Evolutionary conservation across 2,329 filamentous ascomycete species (phyloP), one percentile per base, ranked within the genome.

Genomic region (Lachnellula cervina): DNA sequence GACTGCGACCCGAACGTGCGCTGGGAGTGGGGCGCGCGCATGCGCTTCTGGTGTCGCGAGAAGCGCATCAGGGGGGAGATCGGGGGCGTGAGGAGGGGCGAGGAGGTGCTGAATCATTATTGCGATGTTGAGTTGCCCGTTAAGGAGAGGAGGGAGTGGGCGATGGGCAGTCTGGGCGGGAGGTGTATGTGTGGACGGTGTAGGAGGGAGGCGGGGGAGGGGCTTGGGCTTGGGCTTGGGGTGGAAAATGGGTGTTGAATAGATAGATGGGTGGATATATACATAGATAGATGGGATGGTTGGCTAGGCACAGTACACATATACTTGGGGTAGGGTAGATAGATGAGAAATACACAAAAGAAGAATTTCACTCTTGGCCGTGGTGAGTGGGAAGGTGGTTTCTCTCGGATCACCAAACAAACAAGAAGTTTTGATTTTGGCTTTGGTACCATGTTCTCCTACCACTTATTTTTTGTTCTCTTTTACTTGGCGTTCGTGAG

Each of bases 61-160:
- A 74, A 79, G 60, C 75, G 82, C 38, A 76, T 87, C 4, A 80
- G 5, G 80, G 79, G 68, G 65, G 70, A 40, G 1, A 70, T 73
- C 1, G 80, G 80, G 0, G 89, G 89, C 0, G 84, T 97, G 63
- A 83, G 78, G 65, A 82, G 82, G 51, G 92, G 88, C 5, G 85
- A 96, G 59, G 93, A 99, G 75, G 84, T 97, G 45, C 72, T 96
- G 59, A 96, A 91, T 69, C 93, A 97, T 73, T 99, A 99, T 71
- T 97, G 92, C 70, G 94, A 97, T 73, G 80, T 96, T 52, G 78
- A 82, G 19, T 70, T 97, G 57, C 79, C 82, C 0, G 91, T 97
- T 2, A 81, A 86, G 62, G 82, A 94, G 68, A 81, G 94, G 55
- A 82, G 94, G 59, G 92, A 95, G 66, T 97, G 93, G 91, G 90